A percentile compares a stretch with the other conserved stretches of the same genome.
These are phyloP conservation scores for Phytophthora melonis DNA, from an alignment of 352 stramenopile species.

Conservation along the genomic window DNA sequence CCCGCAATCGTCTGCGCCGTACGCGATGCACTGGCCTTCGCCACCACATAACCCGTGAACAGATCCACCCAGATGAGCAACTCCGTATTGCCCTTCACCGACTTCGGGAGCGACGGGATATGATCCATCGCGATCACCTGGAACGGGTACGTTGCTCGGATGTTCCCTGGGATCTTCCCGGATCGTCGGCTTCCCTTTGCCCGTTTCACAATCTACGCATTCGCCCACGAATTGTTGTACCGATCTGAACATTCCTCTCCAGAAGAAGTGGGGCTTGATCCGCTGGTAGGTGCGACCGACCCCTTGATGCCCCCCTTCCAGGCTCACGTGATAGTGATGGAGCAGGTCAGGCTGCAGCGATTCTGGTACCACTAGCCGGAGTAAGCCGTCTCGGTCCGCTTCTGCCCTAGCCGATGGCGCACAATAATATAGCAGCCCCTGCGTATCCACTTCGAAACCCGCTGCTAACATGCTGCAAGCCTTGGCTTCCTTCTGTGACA, in stretches of 20 bases:
- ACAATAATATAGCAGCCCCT: conserved; percentile 1
- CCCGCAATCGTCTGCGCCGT: background rate
- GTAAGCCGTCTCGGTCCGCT: background rate
- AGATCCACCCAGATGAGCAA: background rate
- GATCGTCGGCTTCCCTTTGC: too few species aligned
- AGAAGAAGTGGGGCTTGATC: background rate
- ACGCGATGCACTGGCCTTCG: background rate
- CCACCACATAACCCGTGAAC: background rate
- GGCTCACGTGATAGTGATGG: background rate
- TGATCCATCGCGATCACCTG: too few species aligned
- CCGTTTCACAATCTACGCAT: conserved; percentile 3
- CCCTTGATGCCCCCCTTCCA: conserved; percentile 9
- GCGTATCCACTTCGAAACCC: too few species aligned
- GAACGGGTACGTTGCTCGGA: too few species aligned
- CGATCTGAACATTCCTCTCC: background rate
- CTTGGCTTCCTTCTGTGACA: background rate
- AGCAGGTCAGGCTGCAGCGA: conserved; percentile 2
- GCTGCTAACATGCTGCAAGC: background rate
- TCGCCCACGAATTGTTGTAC: conserved; percentile 1
- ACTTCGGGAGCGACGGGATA: too few species aligned
- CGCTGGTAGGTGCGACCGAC: conserved; percentile 2
- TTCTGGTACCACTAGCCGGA: background rate
- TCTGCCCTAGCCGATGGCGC: background rate
- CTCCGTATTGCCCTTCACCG: too few species aligned
- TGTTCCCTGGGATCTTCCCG: too few species aligned